Base-by-base conservation (phyloP, 768 basidiomycete species). In the Mycena venus region DNA sequence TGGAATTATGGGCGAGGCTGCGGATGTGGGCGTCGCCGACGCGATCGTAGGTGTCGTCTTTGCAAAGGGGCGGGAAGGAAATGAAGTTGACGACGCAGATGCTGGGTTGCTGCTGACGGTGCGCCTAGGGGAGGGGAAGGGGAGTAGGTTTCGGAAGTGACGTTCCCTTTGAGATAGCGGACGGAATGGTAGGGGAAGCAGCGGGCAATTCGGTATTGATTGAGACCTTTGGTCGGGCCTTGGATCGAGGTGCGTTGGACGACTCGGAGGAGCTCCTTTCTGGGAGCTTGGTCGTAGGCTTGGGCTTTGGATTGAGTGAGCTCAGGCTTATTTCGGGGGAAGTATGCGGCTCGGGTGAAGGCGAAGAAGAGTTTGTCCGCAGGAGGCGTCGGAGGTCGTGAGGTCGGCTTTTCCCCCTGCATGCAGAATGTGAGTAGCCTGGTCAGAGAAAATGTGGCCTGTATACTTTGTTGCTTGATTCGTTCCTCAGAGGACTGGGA, bases 51-150 rank as follows among this genome's bases (percentile, higher is more conserved):
- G 60, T 17, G 70, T 47, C 19, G 61, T 25, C 44, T 36, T 64
- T 34, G 19, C 29, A 34, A 59, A 59, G 10, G 55, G 62, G n/a
- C 53, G 68, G 2, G 63, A 40, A 14, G 66, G 60, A 23, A 61
- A 61, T 12, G 73, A 40, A 15, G 49, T 29, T 0, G 73, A 74
- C 11, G 61, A 23, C 25, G 58, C 58, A 29, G 73, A 66, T 2
- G 32, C 36, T 6, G 47, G 23, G 32, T 78, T 83, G 65, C 55
- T 77, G 61, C 79, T 81, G 27, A 77, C 77, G 51, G 81, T 79
- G n/a, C 69, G 65, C 68, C 34, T 64, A 25, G 68, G 71, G 6
- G n/a, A 65, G 79, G 47, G 78, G 80, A 10, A 73, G 76, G 9
- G 74, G 29, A 36, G 23, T 10, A 23, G 74, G 74, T 23, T 73